Base-by-base conservation (phyloP, 176 grass and related monocot genomes). In the Carex pumila region DNA sequence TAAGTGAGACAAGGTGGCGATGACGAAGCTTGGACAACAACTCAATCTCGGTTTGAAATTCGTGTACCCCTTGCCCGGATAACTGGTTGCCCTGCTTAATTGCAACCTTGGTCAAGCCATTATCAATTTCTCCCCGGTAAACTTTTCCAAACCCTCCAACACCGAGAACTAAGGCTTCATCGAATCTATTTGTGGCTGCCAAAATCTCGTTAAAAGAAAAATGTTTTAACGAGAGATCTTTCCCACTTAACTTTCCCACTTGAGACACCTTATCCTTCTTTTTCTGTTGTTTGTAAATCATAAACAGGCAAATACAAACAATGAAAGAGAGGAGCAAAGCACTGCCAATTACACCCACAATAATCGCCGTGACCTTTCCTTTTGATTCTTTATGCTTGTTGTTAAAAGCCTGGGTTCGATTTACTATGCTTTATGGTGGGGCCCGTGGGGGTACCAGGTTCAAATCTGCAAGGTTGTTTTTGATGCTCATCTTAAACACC, bases 71-170 rank as follows among this genome's bases (percentile, higher is more conserved):
- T 80, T 90, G 89, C 60, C 30, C 10, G 18, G 85, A 87, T 72
- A 81, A 72, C 3, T 60, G 76, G 43, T 88, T 87, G 15, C 75
- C 65, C 15, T 86, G 73, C 68, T 91, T 88, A 25, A 91, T 85
- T 34, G 89, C 89, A 53, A 89, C 88, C 50, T 86, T 86, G 3
- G 71, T 89, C 1, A 47, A 21, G 7, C 84, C 79, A 34, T 76
- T 83, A 41, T 89, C 80, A 49, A 89, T 79, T 49, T 83, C 61
- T 3, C 88, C 88, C 6, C 12, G 21, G 21, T 89, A 89, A 58
- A 89, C 88, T 64, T 86, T 89, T 13, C 88, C 88, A 18, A 89
- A 89, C 29, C 88, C 88, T 39, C 88, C 88, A 15, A 83, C 62
- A 14, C 88, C 88, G 25, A 89, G 47, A 36, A 89, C 21, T 15